Base-by-base conservation (phyloP, 805 yeast genomes). In the Helenozyma baotianmanensis region DNA sequence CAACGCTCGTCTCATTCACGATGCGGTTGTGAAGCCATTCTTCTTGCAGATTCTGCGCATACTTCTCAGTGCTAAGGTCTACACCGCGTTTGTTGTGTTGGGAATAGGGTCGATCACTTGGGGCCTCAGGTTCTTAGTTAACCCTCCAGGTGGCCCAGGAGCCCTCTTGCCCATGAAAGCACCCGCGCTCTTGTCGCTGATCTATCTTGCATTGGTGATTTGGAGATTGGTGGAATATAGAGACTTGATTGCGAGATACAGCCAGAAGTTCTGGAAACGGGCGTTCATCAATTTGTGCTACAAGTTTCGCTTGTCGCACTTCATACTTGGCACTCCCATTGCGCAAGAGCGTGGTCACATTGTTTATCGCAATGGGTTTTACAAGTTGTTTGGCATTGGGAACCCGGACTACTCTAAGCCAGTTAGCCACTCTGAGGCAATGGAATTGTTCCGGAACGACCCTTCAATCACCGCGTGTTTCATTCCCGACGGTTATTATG, bases 1-100 rank as follows among this genome's bases (percentile, higher is more conserved):
- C 24, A 82, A 85, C 47, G 80, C 87, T 28, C 77, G 90, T 44
- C 74, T 92, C 9, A 72, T 90, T 25, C 90, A 87, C 44, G 96
- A 89, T 53, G 92, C 95, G 1, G 58, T 92, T 33, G 81, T 83
- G 37, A 78, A 83, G 44, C 84, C 96, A 1, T 72, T 90, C 48
- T 42, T 58, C 7, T 62, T 81, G 28, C 97, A 92, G 53, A 41
- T 89, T 14, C 76, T 82, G 18, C 70, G 95, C 42, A 79, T 89
- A 19, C 68, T 69, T 2, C 58, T 86, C 17, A 82, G 95, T 18
- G 90, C 80, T 13, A 65, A 76, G 27, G 84, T 85, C 13, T 89
- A 89, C 51, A 74, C 83, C 2, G 64, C 74, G 1, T 78, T 89
- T 48, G 85, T 92, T 21, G 47, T 80, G 10, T 51, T 78, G 8